These are phyloP conservation scores for Rhizopogon salebrosus DNA, from an alignment of 768 basidiomycete species.

Conservation along the genomic window DNA sequence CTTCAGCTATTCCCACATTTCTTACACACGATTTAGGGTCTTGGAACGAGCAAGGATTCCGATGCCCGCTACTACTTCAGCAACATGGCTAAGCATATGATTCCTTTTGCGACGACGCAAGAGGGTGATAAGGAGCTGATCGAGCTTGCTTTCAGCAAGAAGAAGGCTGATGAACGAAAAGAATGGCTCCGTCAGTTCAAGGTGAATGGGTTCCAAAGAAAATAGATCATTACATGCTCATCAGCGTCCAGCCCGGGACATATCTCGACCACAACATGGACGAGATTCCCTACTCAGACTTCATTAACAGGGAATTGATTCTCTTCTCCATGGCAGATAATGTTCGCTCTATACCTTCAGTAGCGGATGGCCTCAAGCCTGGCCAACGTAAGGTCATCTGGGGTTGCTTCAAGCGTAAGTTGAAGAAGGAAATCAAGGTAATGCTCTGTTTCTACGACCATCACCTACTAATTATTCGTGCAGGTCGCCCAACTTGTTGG, in stretches of 20 bases:
- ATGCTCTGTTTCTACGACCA: background rate
- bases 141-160: slow-evolving; percentile 99
- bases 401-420: slow-evolving; percentile 91
- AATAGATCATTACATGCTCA: background rate
- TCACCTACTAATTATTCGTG: background rate
- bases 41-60: slow-evolving; percentile 86
- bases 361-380: slow-evolving; percentile 92
- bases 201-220: slow-evolving; percentile 35
- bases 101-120: slow-evolving; percentile 80
- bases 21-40: slow-evolving; percentile 54
- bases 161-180: slow-evolving; percentile 97
- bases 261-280: slow-evolving; percentile 85
- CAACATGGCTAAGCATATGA: slow-evolving; percentile 89
- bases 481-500: slow-evolving; percentile 94
- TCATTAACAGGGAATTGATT: slow-evolving; percentile 97
- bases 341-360: slow-evolving; percentile 93
- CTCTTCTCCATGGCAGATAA: slow-evolving; percentile 99
- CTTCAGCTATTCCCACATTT: background rate
- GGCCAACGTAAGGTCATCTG: slow-evolving; percentile 97
- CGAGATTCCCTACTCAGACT: slow-evolving; percentile 85
- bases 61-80: slow-evolving; percentile 94
- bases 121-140: slow-evolving; percentile 85
- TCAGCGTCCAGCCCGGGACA: slow-evolving; percentile 71
- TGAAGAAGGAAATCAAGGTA: slow-evolving; percentile 90
- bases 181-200: slow-evolving; percentile 96